These are phyloP conservation scores for Thalassiosira exigua DNA, from an alignment of 352 stramenopile genomes.

Conservation along the genomic window DNA sequence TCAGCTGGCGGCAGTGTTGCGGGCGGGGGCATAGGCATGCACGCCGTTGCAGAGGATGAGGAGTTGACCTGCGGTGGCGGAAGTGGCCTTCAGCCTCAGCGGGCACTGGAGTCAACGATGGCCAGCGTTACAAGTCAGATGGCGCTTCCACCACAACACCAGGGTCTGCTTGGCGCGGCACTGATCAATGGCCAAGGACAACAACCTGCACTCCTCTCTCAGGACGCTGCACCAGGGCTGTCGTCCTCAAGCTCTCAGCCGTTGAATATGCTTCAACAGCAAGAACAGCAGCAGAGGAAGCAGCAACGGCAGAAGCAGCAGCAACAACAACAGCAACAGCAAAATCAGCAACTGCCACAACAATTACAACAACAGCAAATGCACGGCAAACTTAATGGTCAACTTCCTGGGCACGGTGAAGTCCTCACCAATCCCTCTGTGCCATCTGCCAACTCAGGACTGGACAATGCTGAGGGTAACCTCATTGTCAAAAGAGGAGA, in stretches of 20 bases:
- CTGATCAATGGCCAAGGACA: slow-evolving; percentile 1
- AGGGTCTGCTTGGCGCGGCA: slow-evolving; percentile 19
- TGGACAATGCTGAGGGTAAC: slow-evolving; percentile 80
- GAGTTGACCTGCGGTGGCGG: not conserved
- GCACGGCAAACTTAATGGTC: no score
- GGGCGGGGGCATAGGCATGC: not conserved
- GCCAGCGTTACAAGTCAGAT: not conserved
- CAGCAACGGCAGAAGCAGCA: slow-evolving; percentile 9
- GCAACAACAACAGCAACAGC: slow-evolving; percentile 3
- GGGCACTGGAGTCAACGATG: not conserved
- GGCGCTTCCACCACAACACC: slow-evolving; percentile 10
- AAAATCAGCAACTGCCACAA: slow-evolving; percentile 9
- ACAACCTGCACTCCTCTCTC: slow-evolving; percentile 3
- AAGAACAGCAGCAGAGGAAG: not conserved
- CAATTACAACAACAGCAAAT: no score
- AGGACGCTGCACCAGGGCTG: no score
- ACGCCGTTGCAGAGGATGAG: slow-evolving; percentile 26
- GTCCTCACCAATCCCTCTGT: slow-evolving; percentile 69
- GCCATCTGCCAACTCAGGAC: slow-evolving; percentile 62
- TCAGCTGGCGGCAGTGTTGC: not conserved
- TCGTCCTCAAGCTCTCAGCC: no score
- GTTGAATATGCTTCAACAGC: no score
- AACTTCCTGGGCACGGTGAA: no score
- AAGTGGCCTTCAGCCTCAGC: not conserved
- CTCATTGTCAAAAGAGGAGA: slow-evolving; percentile 76